A percentile compares a stretch with the other conserved stretches of the same genome.
phyloP scores from a whole-genome alignment of 2,329 filamentous ascomycete genomes.

The Magnaporthiopsis incrustans region DNA sequence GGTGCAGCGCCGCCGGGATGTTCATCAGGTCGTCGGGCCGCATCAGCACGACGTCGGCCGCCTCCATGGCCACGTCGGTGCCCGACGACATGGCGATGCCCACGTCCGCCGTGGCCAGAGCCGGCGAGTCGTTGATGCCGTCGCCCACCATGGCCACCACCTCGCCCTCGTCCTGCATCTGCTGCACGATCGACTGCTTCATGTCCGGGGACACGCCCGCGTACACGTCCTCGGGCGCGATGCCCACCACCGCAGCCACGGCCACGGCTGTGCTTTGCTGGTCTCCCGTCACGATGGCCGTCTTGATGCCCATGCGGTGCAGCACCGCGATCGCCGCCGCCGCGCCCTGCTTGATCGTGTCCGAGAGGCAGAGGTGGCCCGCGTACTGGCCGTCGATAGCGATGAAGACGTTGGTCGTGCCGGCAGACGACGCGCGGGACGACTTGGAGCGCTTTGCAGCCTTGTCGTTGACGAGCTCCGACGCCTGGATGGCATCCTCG shows the following conservation, averaged over 20 bases:
- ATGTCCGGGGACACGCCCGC: conserved; percentile 86
- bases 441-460: conserved; percentile 27
- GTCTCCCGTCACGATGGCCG: conserved; percentile 90
- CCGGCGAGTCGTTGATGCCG: conserved; percentile 96
- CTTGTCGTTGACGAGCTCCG: conserved; percentile 48
- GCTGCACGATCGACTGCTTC: conserved; percentile 77
- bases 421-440: conserved; percentile 40
- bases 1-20: conserved; percentile 77
- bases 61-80: conserved; percentile 96
- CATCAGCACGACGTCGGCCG: conserved; percentile 94
- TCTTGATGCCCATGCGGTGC: conserved; percentile 74
- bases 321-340: conserved; percentile 74
- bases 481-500: conserved; percentile 52
- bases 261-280: conserved; percentile 75
- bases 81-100: conserved; percentile 89
- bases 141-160: conserved; percentile 95
- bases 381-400: conserved; percentile 77
- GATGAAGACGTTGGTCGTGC: conserved; percentile 85
- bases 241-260: conserved; percentile 76
- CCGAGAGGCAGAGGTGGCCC: conserved; percentile 75
- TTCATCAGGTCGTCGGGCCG: conserved; percentile 83
- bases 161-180: conserved; percentile 66
- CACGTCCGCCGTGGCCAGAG: conserved; percentile 83
- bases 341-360: conserved; percentile 86
- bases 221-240: conserved; percentile 65